Percentiles rank a stretch among this genome's conserved stretches.
Conservation (phyloP, 495 filamentous ascomycete genomes). For the Penicillium canariense region DNA sequence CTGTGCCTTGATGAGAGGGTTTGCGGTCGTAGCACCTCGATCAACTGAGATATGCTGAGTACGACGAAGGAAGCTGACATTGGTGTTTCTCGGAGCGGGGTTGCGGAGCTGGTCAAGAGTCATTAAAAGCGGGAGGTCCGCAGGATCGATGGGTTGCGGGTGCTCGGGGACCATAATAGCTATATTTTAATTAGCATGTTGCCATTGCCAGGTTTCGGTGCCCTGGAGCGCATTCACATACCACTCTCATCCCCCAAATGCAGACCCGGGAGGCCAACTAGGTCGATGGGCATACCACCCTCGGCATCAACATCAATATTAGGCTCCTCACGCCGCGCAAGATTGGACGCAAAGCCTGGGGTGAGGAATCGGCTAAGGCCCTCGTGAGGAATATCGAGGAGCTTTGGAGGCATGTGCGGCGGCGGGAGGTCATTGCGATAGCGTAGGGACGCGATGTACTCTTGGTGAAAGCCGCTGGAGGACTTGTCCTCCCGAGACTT, state of each 20-base stretch:
- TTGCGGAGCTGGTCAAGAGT: conserved; percentile 80
- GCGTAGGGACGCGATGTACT: conserved; percentile 91
- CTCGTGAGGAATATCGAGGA: conserved; percentile 91
- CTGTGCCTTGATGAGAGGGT: conserved; percentile 34
- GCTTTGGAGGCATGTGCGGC: conserved; percentile 89
- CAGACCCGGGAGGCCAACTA: conserved; percentile 89
- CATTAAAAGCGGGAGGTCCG: conserved; percentile 76
- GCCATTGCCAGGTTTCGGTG: background rate
- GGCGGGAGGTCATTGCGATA: conserved; percentile 94
- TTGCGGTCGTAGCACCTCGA: conserved; percentile 40
- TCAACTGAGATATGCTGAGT: conserved; percentile 92
- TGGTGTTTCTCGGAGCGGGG: conserved; percentile 62
- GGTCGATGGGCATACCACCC: conserved; percentile 93
- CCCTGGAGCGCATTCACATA: conserved; percentile 44
- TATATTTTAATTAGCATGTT: conserved; percentile 29
- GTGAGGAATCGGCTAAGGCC: conserved; percentile 85
- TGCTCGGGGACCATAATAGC: conserved; percentile 77
- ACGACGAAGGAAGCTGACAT: conserved; percentile 88
- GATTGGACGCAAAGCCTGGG: conserved; percentile 78
- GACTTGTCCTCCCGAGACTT: conserved; percentile 45
- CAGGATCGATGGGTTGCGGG: conserved; percentile 68
- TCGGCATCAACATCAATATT: conserved; percentile 98
- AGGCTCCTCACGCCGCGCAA: conserved; percentile 86
- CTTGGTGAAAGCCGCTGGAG: conserved; percentile 76
- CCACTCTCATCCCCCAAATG: conserved; percentile 95